A percentile compares a stretch with the other conserved stretches of the same genome.
Conservation (phyloP, 495 filamentous ascomycete genomes). For the Aspergillus haitiensis region DNA sequence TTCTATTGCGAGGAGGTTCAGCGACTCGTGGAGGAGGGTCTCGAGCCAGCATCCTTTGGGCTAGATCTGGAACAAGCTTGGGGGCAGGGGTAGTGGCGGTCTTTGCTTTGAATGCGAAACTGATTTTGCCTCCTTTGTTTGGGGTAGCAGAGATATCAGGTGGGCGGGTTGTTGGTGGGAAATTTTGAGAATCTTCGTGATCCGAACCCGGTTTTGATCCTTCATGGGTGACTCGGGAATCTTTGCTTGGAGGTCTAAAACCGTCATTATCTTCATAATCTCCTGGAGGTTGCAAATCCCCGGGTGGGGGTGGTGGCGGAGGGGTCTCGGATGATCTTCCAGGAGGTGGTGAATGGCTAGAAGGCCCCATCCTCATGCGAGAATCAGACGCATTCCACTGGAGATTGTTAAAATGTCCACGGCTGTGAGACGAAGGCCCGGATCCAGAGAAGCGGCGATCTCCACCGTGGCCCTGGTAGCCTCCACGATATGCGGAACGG, state of each 20-base stretch:
- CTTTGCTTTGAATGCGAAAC: slow-evolving; percentile 84
- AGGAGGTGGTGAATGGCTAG: slow-evolving; percentile 35
- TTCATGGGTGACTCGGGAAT: slow-evolving; percentile 63
- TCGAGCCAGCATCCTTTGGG: slow-evolving; percentile 65
- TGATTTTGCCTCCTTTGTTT: slow-evolving; percentile 71
- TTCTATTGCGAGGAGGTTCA: slow-evolving; percentile 40
- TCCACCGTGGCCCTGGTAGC: slow-evolving; percentile 51
- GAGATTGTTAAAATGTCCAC: slow-evolving; percentile 56
- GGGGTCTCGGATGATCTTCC: slow-evolving; percentile 31
- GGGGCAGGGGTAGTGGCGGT: slow-evolving; percentile 54
- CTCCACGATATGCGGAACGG: slow-evolving; percentile 53
- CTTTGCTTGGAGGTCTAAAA: slow-evolving; percentile 59
- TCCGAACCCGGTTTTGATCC: slow-evolving; percentile 38
- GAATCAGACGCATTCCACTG: slow-evolving; percentile 58
- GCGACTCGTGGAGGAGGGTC: slow-evolving; percentile 44
- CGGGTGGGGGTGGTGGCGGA: slow-evolving; percentile 30
- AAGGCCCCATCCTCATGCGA: slow-evolving; percentile 32
- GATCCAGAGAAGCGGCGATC: slow-evolving; percentile 45
- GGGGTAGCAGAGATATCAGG: slow-evolving; percentile 51
- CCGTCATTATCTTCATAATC: slow-evolving; percentile 58
- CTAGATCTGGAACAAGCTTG: slow-evolving; percentile 68
- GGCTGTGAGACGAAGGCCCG: slow-evolving; percentile 38
- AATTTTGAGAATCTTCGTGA: slow-evolving; percentile 39
- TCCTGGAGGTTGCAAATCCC: slow-evolving; percentile 36
- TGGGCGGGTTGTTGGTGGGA: slow-evolving; percentile 46